phyloP scores from a whole-genome alignment of 2,329 filamentous ascomycete species.

The Cladosporium sp. region DNA sequence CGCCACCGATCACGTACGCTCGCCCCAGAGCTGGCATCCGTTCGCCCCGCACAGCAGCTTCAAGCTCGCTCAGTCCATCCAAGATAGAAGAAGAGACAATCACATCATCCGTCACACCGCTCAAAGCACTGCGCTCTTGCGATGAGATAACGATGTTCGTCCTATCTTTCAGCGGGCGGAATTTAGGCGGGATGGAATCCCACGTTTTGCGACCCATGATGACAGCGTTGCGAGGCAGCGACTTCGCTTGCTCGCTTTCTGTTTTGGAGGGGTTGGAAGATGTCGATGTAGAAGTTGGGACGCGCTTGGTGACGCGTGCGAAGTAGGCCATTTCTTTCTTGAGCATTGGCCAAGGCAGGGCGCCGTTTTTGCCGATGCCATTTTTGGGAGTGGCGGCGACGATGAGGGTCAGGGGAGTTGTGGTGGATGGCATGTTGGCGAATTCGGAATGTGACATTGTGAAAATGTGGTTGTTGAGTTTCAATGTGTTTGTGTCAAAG shows the following conservation, averaged over 20 bases:
- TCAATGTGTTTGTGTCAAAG: not conserved
- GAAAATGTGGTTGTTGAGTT: not conserved
- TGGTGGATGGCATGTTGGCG: not conserved
- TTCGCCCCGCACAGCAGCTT: slow-evolving; percentile 31
- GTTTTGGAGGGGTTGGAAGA: slow-evolving; percentile 31
- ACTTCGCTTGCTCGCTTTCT: not conserved
- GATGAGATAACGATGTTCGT: slow-evolving; percentile 81
- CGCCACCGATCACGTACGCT: slow-evolving; percentile 88
- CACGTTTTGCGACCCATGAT: slow-evolving; percentile 99
- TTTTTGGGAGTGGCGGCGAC: slow-evolving; percentile 86
- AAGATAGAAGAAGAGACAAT: slow-evolving; percentile 52
- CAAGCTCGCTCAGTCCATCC: slow-evolving; percentile 38
- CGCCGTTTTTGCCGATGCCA: slow-evolving; percentile 80
- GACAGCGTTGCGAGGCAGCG: slow-evolving; percentile 60
- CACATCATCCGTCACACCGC: slow-evolving; percentile 45
- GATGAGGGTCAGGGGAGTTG: slow-evolving; percentile 70
- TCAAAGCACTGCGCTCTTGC: slow-evolving; percentile 27
- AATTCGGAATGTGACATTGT: not conserved
- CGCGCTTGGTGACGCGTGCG: slow-evolving; percentile 78
- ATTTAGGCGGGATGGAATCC: slow-evolving; percentile 79
- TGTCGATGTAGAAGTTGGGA: slow-evolving; percentile 55
- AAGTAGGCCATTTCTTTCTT: slow-evolving; percentile 96
- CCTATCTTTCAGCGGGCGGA: slow-evolving; percentile 76
- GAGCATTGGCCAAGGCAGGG: slow-evolving; percentile 85
- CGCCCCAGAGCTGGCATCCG: slow-evolving; percentile 49